Evolutionary conservation across 352 stramenopile species (phyloP).

Genomic region (Phytopythium ostracodes): DNA sequence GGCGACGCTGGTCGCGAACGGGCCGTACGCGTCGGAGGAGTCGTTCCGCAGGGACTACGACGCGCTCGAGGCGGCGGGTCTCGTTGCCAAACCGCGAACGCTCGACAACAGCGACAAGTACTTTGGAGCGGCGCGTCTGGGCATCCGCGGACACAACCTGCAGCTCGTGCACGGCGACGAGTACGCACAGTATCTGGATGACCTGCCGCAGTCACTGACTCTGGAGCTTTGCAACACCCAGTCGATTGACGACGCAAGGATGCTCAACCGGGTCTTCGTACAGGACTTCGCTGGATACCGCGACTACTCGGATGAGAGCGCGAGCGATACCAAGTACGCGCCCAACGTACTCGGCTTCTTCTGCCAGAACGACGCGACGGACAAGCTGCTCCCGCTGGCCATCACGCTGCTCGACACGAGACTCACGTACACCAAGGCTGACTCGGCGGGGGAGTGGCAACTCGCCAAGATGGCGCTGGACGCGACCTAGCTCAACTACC

Average conservation of each 20-base stretch:
- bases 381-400: slow-evolving; percentile 20
- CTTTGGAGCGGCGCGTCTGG: slow-evolving; percentile 25
- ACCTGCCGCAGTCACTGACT: slow-evolving; percentile 11
- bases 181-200: slow-evolving; percentile 15
- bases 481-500: slow-evolving; percentile 25
- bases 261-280: slow-evolving; percentile 20
- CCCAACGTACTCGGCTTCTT: slow-evolving; percentile 33
- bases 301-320: slow-evolving; percentile 18
- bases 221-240: slow-evolving; percentile 13
- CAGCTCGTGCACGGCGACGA: slow-evolving; percentile 15
- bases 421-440: slow-evolving; percentile 23
- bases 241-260: slow-evolving; percentile 12
- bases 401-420: slow-evolving; percentile 27
- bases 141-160: slow-evolving; percentile 27
- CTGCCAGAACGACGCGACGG: slow-evolving; percentile 17
- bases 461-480: slow-evolving; percentile 39
- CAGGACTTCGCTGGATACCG: slow-evolving; percentile 20
- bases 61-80: slow-evolving; percentile 13
- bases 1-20: neutral
- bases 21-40: neutral
- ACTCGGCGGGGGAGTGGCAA: slow-evolving; percentile 24
- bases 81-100: slow-evolving; percentile 21
- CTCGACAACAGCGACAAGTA: slow-evolving; percentile 29
- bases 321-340: slow-evolving; percentile 21
- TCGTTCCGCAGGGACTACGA: slow-evolving; percentile 5